Evolutionary conservation across 352 stramenopile genomes (phyloP).

Genomic region (Globisporangium recalcitrans): DNA sequence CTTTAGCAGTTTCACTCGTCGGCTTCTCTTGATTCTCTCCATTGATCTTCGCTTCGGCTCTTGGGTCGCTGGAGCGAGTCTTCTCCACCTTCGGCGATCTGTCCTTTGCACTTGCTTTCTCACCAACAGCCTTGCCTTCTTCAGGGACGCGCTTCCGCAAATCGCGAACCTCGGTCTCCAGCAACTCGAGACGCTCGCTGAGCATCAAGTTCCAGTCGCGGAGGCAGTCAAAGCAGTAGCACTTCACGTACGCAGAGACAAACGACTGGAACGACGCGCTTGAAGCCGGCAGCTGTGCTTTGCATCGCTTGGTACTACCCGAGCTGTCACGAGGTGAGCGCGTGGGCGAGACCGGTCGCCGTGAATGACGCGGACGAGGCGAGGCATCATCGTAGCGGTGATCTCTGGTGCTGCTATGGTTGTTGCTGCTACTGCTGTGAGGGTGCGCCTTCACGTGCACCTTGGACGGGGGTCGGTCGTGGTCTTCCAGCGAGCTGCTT

Average conservation of each 20-base stretch:
- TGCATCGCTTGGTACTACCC: not conserved
- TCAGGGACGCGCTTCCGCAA: not conserved
- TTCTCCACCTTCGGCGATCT: not conserved
- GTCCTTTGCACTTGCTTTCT: not conserved
- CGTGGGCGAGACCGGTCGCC: too few species aligned
- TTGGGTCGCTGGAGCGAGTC: not conserved
- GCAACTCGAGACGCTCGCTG: not conserved
- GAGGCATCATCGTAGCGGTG: not conserved
- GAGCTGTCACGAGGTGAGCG: not conserved
- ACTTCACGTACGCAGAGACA: constrained; percentile 12
- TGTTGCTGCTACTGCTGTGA: not conserved
- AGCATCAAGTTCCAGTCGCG: constrained; percentile 15
- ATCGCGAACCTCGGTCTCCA: constrained; percentile 5
- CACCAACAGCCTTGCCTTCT: not conserved
- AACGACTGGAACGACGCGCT: constrained; percentile 11
- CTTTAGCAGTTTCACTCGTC: too few species aligned
- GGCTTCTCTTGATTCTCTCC: not conserved
- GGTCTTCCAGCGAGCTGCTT: not conserved
- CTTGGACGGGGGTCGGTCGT: constrained; percentile 1
- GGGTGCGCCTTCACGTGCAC: not conserved
- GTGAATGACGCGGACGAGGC: not conserved
- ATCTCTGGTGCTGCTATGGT: not conserved
- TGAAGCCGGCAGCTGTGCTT: not conserved
- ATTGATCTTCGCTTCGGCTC: not conserved
- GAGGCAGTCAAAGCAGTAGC: constrained; percentile 18